Evolutionary conservation across 768 basidiomycete genomes (phyloP), one percentile per base, ranked within the genome.

Genomic region (Lyophyllum atratum): DNA sequence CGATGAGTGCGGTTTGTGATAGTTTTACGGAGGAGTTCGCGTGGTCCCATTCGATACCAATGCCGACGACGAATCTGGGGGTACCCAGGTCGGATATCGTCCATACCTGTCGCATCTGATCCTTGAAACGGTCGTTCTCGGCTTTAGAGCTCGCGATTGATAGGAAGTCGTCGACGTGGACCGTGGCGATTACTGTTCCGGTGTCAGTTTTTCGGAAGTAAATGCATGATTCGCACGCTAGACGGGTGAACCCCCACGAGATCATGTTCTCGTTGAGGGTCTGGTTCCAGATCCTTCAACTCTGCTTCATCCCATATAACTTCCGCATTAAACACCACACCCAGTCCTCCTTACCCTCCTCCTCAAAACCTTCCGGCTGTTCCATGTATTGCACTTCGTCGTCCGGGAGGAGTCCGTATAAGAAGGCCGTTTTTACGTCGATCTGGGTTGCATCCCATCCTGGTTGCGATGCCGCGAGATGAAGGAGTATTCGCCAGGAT

Each of bases 1-100:
- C 57, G 19, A 65, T 62, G n/a, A 65, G 46, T 1, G 56, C 54
- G 7, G 53, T 58, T 49, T 63, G 62, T 11, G 56, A 60, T 0
- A 74, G 37, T 14, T 47, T 22, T 7, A 73, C 56, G 0, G 59
- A 62, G 17, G 58, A 51, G 7, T 45, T 39, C 1, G 45, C 9
- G 9, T 60, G 59, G 24, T 77, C 68, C 0, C 69, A 64, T 17
- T 62, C 44, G 28, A 79, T 68, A 7, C 62, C 67, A 22, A 81
- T 76, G 1, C 79, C 77, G 1, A 82, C 52, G 31, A 64, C 56
- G 42, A 66, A 72, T 2, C 63, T 57, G 1, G 68, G 55, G 7
- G 70, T 64, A 0, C 74, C 75, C 0, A 76, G 66, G 28, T 75
- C 73, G 8, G 70, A 68, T 14, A 77, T 73, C 10, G 64, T 56